Percentiles rank a stretch among this genome's conserved stretches.
Conservation (phyloP, 257 asterid species). For the Solanum verrucosum region DNA sequence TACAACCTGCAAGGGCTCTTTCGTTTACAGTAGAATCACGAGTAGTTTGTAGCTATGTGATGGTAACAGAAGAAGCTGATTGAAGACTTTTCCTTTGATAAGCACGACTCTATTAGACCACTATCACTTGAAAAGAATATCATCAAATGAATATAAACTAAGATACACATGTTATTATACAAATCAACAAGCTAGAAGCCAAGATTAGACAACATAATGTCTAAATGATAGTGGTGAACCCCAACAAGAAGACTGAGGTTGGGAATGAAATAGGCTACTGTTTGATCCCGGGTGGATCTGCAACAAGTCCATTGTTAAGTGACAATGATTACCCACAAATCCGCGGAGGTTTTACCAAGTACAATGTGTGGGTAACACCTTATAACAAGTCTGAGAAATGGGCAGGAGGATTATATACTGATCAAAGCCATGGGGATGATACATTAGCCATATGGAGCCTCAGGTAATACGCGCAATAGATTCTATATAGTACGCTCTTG, state of each 20-base stretch:
- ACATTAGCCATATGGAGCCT: no score
- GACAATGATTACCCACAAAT: slow-evolving; percentile 37
- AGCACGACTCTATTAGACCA: no score
- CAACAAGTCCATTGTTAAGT: slow-evolving; percentile 11
- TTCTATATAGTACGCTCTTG: no score
- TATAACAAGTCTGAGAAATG: slow-evolving; percentile 48
- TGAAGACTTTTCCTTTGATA: background rate
- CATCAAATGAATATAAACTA: no score
- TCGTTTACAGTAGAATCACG: background rate
- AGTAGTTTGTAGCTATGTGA: background rate
- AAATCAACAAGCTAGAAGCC: no score
- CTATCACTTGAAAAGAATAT: no score
- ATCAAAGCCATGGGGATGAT: no score
- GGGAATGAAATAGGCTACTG: slow-evolving; percentile 43
- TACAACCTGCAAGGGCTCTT: slow-evolving; percentile 39
- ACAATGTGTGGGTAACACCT: slow-evolving; percentile 48
- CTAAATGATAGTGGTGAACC: slow-evolving; percentile 33
- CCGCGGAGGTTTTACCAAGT: slow-evolving; percentile 35
- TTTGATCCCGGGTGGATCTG: slow-evolving; percentile 35
- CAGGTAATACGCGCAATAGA: no score
- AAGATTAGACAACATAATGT: no score
- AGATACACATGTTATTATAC: no score
- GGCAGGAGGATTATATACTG: slow-evolving; percentile 15
- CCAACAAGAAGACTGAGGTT: slow-evolving; percentile 32
- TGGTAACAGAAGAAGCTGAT: background rate